Evolutionary conservation across 352 stramenopile genomes (phyloP).

Genomic region (Thalassiosira exigua): DNA sequence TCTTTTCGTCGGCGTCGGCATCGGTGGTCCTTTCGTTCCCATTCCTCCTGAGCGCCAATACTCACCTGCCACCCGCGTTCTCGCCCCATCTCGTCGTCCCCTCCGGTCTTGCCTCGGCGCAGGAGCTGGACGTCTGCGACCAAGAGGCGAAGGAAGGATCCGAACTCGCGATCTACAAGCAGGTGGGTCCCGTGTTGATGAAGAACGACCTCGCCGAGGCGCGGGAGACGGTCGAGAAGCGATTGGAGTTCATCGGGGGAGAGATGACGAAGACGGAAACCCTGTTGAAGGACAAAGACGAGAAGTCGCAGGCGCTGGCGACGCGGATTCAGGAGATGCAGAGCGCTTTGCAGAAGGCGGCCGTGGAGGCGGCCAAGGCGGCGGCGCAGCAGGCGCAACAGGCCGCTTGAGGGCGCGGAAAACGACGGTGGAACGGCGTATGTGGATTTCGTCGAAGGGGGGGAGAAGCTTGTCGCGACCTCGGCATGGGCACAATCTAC

Average conservation of each 20-base stretch:
- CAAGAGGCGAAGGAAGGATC: constrained; percentile 56
- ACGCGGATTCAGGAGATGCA: constrained; percentile 89
- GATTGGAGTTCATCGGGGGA: constrained; percentile 95
- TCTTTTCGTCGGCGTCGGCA: constrained; percentile 67
- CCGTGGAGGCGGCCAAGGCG: constrained; percentile 74
- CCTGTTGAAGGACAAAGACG: constrained; percentile 91
- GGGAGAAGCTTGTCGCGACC: neutral
- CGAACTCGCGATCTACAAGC: constrained; percentile 92
- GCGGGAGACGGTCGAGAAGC: constrained; percentile 94
- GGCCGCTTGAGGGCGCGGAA: constrained; percentile 41
- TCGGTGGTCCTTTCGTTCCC: too few species aligned
- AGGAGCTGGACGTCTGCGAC: constrained; percentile 55
- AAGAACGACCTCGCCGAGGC: constrained; percentile 94
- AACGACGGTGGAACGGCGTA: constrained; percentile 1
- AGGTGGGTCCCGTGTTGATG: constrained; percentile 93
- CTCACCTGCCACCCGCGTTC: too few species aligned
- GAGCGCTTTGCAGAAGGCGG: constrained; percentile 72
- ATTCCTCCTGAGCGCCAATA: too few species aligned
- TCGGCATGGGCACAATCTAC: too few species aligned
- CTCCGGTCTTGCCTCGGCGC: too few species aligned
- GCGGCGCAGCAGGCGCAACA: constrained; percentile 66
- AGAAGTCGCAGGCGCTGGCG: constrained; percentile 89
- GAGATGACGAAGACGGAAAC: constrained; percentile 87
- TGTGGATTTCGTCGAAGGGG: neutral
- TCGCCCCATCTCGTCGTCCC: constrained; percentile 1